Evolutionary conservation across 1,139 yeast species (phyloP), one percentile per base, ranked within the genome.

Genomic region (Eremothecium sinecaudum): DNA sequence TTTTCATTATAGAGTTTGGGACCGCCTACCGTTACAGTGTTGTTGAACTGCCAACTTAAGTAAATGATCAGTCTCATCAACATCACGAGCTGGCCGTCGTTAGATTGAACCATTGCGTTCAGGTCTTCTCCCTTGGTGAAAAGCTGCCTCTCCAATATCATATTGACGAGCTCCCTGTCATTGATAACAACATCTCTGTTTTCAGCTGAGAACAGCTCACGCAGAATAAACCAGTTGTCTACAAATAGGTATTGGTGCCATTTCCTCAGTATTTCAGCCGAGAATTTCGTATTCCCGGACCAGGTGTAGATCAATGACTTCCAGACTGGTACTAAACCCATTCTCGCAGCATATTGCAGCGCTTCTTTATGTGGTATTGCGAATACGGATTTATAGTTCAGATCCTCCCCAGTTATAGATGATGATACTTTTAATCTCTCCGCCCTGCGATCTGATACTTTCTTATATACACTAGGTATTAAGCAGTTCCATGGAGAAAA

Each of bases 201-300:
- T 2, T 35, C 29, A 5, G 26, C 31, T 17, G 31, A 31, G 9
- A 46, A 28, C 4, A 53, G 36, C 11, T 36, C 26, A 24, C 40
- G 41, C 14, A 54, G 22, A 13, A 51, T 35, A 4, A 50, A 20
- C 52, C 58, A 51, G 36, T 55, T 59, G 34, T 55, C 59, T 18
- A 54, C 40, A 17, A 47, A 40, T 12, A 48, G 24, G 28, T 50
- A 51, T 33, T 54, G 56, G 28, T 49, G 43, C 14, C 45, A 32
- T 6, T 33, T 33, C 17, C 36, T 36, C 16, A 53, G 27, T 2
- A 39, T 24, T 25, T 51, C 45, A 10, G 42, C 36, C 3, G 48
- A 42, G 18, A 39, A 37, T 4, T 32, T 26, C 24, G 39, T 43
- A 19, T 45, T 45, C 14, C 38, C 36, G 13, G 42, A 36, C 20